Base-by-base conservation (phyloP, 2,329 filamentous ascomycete genomes). In the Arachnomyces sp. region DNA sequence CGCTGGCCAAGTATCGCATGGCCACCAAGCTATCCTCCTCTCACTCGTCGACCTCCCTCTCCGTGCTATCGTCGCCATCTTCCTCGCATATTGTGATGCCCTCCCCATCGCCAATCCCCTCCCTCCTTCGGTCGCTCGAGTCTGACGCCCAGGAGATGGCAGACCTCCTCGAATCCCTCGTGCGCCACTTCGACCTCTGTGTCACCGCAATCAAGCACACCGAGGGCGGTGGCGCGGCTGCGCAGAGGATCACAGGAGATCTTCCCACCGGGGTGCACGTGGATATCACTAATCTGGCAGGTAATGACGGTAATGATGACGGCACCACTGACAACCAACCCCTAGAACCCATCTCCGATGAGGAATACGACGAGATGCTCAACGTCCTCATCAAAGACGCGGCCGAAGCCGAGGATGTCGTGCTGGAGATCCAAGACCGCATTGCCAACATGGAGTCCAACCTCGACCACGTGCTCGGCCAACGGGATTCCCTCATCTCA, bases 191-290 rank as follows among this genome's bases (percentile, higher is more conserved):
- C 58, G 90, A 96, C 60, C 77, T 94, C 48, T 95, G 90, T 60
- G 85, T 94, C 11, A 90, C 82, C 1, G 90, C 90, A 1, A 82
- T 95, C 32, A 84, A 88, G 44, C 87, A 90, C 37, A 95, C 89
- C 2, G 88, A 94, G 65, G 84, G 83, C 20, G 84, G 81, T 4
- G 79, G 79, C 9, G 69, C 81, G 34, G 82, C 81, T 4, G 76
- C 80, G 8, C 74, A 76, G 37, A 82, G 78, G 47, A 82, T 70
- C 31, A 63, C 79, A 0, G 81, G 81, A 32, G 81, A 84, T 49
- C 74, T 74, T 20, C 67, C 68, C 30, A 61, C 75, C 59, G 54
- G 72, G 58, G 52, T 75, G 55, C 46, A 73, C 63, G 55, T 55
- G 34, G 45, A 41, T 8, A 54, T 59, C 36, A 54, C 52, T 17